Evolutionary conservation across 495 filamentous ascomycete genomes (phyloP), one percentile per base, ranked within the genome.

Genomic region (Umbilicaria muhlenbergii): DNA sequence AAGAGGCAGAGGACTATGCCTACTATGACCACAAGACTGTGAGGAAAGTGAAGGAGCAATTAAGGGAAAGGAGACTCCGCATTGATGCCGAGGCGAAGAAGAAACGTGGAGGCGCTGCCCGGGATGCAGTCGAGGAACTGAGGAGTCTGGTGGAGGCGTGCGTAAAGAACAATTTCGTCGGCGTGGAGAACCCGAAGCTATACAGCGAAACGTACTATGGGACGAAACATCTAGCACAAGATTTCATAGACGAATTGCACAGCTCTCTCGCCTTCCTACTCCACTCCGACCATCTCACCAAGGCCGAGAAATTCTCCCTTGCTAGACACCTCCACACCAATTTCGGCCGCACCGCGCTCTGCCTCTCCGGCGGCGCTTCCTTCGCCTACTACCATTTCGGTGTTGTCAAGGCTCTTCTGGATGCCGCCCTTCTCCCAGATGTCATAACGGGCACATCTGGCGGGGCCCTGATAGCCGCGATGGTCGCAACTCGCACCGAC

Each of bases 351-450:
- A 93, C 89, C 11, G 91, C 91, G 0, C 67, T 98, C 11, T 96
- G 89, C 58, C 66, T 96, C 4, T 92, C 84, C 8, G 91, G 91
- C 1, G 91, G 91, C n/a, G 91, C 89, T 6, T 81, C 81, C 3
- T 95, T 96, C 64, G 86, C 91, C 17, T 98, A 93, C 54, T 95
- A 95, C 54, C 91, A 98, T 54, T 91, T 96, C 43, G 91, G 91
- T 1, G 83, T 96, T 5, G 77, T 88, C 34, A 89, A 86, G 56
- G 89, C 89, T 17, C 71, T 96, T 17, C 71, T 96, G 0, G 91
- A 95, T 55, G 86, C 86, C 39, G 71, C 79, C 43, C 69, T 92
- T 1, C 61, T 96, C 6, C 92, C 92, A 0, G 81, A 89, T 46
- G 87, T 96, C 53, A 92, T 98, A 42, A 95, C 91, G 2, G 91